Conservation (phyloP, 176 grass and related monocot species). For the Avena atlantica region DNA sequence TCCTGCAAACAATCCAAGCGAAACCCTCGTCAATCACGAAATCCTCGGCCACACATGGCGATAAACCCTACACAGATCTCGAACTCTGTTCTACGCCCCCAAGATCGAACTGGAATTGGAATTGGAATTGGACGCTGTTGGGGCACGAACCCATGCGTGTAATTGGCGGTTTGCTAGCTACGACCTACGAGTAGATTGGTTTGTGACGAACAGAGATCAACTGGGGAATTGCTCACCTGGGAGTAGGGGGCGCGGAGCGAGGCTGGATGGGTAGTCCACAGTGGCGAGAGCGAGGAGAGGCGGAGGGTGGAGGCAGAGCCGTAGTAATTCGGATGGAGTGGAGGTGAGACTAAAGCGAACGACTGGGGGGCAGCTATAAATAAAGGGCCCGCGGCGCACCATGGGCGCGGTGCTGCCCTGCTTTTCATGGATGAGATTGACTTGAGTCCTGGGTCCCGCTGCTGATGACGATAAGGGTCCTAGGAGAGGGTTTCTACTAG, state of each 20-base stretch:
- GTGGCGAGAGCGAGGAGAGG: conserved; percentile 4
- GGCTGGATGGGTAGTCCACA: conserved; percentile 32
- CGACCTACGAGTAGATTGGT: not conserved
- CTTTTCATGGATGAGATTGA: conserved; percentile 22
- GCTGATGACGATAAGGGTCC: not conserved
- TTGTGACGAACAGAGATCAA: not conserved
- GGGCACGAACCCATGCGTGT: not conserved
- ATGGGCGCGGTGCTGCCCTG: not conserved
- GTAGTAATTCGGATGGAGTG: not conserved
- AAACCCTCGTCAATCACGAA: conserved; percentile 39
- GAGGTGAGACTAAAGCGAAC: conserved; percentile 22
- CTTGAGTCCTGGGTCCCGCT: not conserved
- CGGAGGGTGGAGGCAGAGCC: not conserved
- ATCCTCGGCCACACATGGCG: not conserved
- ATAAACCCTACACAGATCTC: conserved; percentile 12
- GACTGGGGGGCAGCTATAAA: conserved; percentile 39
- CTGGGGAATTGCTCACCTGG: conserved; percentile 45
- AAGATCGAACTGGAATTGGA: not conserved
- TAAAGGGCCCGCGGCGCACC: conserved; percentile 24
- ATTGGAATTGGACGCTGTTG: too few species aligned
- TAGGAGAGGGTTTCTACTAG: not conserved
- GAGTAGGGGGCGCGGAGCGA: too few species aligned
- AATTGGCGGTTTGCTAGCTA: too few species aligned
- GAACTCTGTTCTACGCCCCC: not conserved
- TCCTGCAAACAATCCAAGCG: conserved; percentile 65